phyloP scores from a whole-genome alignment of 2,329 filamentous ascomycete genomes.

The Diaporthe amygdali region DNA sequence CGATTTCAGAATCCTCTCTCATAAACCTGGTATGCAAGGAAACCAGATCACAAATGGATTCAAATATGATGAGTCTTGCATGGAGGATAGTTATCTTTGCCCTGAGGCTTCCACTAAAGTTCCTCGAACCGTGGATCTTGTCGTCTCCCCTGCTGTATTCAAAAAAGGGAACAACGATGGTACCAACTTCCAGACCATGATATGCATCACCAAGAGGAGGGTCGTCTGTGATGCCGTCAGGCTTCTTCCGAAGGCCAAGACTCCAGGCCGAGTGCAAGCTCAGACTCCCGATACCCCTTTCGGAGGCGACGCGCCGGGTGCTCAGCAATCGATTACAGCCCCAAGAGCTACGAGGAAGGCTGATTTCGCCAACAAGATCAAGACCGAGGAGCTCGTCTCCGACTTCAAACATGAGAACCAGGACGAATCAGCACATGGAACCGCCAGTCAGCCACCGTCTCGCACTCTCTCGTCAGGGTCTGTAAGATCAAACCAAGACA shows the following conservation, averaged over 20 bases:
- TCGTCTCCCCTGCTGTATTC: neutral
- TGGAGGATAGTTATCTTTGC: neutral
- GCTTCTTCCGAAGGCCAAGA: neutral
- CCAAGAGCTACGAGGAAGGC: too few relatives aligned
- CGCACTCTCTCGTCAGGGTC: too few relatives aligned
- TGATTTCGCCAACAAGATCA: too few relatives aligned
- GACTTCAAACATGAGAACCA: too few relatives aligned
- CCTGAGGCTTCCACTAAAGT: too few relatives aligned
- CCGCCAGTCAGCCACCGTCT: too few relatives aligned
- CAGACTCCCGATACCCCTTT: neutral
- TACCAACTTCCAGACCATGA: neutral
- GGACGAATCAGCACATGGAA: too few relatives aligned
- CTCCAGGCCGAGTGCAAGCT: neutral
- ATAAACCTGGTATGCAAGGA: neutral
- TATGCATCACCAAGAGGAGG: neutral
- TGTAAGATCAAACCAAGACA: too few relatives aligned
- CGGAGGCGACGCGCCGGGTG: too few relatives aligned
- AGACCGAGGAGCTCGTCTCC: too few relatives aligned
- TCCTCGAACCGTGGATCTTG: conserved; percentile 1
- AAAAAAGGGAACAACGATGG: conserved; percentile 15
- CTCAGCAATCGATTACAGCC: too few relatives aligned
- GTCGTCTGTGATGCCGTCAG: neutral
- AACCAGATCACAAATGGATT: neutral
- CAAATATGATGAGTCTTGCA: neutral
- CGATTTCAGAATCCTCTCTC: neutral